phyloP scores from a whole-genome alignment of 108 stramenopile species.

The Licmophora abbreviata region DNA sequence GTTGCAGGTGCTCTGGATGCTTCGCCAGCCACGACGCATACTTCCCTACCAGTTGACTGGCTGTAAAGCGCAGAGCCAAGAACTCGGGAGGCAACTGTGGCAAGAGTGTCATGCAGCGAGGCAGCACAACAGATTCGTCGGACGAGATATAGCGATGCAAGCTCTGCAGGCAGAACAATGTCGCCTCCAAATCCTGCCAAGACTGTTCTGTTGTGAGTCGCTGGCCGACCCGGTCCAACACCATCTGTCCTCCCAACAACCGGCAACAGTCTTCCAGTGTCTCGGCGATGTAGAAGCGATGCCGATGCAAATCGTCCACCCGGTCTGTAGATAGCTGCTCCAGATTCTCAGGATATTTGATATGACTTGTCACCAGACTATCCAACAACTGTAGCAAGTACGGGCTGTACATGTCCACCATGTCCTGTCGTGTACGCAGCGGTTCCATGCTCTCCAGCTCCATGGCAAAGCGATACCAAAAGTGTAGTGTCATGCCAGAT shows the following conservation, averaged over 20 bases:
- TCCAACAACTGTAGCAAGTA: slow-evolving; percentile 54
- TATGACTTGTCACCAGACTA: slow-evolving; percentile 37
- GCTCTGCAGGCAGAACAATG: slow-evolving; percentile 59
- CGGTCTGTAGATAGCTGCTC: slow-evolving; percentile 54
- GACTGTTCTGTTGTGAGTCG: slow-evolving; percentile 35
- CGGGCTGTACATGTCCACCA: slow-evolving; percentile 60
- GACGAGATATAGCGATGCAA: slow-evolving; percentile 67
- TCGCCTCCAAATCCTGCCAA: slow-evolving; percentile 85
- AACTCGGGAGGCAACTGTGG: slow-evolving; percentile 60
- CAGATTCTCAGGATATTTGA: slow-evolving; percentile 61
- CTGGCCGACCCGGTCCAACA: slow-evolving; percentile 47
- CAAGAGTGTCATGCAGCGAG: slow-evolving; percentile 65
- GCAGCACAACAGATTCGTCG: slow-evolving; percentile 63
- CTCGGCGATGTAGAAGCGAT: slow-evolving; percentile 72
- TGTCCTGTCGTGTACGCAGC: slow-evolving; percentile 69
- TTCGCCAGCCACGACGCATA: slow-evolving; percentile 76
- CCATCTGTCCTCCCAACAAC: slow-evolving; percentile 59
- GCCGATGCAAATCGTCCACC: slow-evolving; percentile 67
- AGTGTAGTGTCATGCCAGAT: slow-evolving; percentile 81
- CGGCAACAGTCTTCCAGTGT: slow-evolving; percentile 86
- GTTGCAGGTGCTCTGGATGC: slow-evolving; percentile 65
- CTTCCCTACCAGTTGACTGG: slow-evolving; percentile 73
- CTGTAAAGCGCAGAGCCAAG: slow-evolving; percentile 58
- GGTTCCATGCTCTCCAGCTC: slow-evolving; percentile 72
- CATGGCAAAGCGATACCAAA: slow-evolving; percentile 87